Evolutionary conservation across 2,329 filamentous ascomycete genomes (phyloP), one percentile per base, ranked within the genome.

Genomic region (Ascochyta clinopodiicola): DNA sequence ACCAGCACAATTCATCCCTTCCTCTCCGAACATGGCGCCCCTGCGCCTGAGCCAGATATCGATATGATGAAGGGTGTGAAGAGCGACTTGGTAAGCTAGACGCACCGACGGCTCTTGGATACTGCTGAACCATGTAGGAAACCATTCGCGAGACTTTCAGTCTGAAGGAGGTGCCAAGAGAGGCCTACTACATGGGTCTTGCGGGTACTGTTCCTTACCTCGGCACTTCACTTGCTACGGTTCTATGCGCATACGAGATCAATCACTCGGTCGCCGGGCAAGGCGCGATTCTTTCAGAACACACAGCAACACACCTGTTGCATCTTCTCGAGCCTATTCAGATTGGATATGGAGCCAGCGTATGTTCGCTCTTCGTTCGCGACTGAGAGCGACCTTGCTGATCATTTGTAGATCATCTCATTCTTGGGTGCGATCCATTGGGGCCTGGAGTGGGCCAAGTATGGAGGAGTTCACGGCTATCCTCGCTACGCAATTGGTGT

Each of bases 361-460:
- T 89, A 80, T 75, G 86, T 82, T 27, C 27, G n/a, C 22, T 17
- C 3, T 2, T 12, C 1, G 9, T 4, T 10, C 6, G 1, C 32
- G 24, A 13, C 7, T 19, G 4, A n/a, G 1, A 15, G 17, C 27
- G 13, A 37, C 38, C 31, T 55, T 53, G 62, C 32, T 44, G 32
- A 44, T 17, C 35, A 6, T 2, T 21, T 22, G 17, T 60, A 89
- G 87, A 95, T 96, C 68, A 90, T 96, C 67, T 96, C 92, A 25
- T 97, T 96, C 82, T 85, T 97, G 1, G 94, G 94, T 39, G 93
- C 93, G 31, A 88, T 96, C 68, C 94, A 97, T 77, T 97, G 94
- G 90, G 93, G 93, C 51, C 82, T 96, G 17, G 92, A 96, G 77
- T 96, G 88, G 75, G 90, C 90, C 45, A 80, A 88, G 78, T 88